phyloP scores from a whole-genome alignment of 163 green algal species.

The Coccomyxa subellipsoidea region DNA sequence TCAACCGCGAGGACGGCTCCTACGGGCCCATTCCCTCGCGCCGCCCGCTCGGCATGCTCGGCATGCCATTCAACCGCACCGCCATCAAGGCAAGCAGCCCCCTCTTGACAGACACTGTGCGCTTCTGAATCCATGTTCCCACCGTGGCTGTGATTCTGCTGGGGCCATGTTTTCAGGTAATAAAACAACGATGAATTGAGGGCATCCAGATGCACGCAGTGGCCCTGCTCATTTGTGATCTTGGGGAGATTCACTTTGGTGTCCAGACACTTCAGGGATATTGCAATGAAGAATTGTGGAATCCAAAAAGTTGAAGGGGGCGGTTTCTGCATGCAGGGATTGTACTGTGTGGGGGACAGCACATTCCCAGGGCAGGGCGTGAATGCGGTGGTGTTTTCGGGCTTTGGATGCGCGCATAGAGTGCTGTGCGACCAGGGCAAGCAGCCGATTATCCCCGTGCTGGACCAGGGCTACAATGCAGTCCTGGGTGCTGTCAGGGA shows the following conservation, averaged over 20 bases:
- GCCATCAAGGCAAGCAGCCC: slow-evolving; percentile 19
- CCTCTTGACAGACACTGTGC: no score
- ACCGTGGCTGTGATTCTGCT: no score
- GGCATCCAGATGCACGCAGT: no score
- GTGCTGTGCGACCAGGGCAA: slow-evolving; percentile 74
- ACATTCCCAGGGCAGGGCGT: slow-evolving; percentile 95
- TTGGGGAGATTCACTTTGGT: no score
- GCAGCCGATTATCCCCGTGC: slow-evolving; percentile 43
- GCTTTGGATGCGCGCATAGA: slow-evolving; percentile 92
- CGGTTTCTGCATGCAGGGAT: slow-evolving; percentile 46
- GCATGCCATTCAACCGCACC: slow-evolving; percentile 93
- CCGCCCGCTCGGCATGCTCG: slow-evolving; percentile 84
- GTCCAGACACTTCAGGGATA: no score
- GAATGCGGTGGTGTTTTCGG: slow-evolving; percentile 96
- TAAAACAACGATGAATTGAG: no score
- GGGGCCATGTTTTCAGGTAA: no score
- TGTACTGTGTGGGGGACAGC: slow-evolving; percentile 96
- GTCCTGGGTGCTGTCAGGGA: slow-evolving; percentile 37
- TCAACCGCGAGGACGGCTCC: slow-evolving; percentile 84
- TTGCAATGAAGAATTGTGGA: no score
- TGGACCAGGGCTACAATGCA: slow-evolving; percentile 47
- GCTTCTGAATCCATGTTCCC: no score
- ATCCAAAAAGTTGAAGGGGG: no score
- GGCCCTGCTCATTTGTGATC: no score
- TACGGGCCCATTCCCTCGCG: slow-evolving; percentile 92